Conservation (phyloP, 108 stramenopile genomes). For the Nannochloropsis salina region DNA sequence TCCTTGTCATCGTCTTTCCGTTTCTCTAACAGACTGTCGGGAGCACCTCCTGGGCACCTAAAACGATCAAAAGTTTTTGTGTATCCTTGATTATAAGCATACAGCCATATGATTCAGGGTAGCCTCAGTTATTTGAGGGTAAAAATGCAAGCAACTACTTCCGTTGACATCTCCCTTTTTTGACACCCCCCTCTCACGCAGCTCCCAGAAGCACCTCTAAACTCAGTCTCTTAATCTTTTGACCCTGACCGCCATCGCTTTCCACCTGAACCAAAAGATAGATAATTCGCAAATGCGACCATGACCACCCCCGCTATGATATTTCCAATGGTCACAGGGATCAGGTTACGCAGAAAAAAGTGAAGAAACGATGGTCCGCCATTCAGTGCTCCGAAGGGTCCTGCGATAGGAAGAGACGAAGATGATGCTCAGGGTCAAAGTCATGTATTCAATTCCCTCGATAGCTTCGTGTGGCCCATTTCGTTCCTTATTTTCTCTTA, state of each 20-base stretch:
- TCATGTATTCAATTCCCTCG: not conserved
- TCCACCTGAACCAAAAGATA: slow-evolving; percentile 8
- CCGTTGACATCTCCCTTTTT: too few species aligned
- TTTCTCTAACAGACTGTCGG: too few species aligned
- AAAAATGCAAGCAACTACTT: too few species aligned
- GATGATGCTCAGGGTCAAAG: not conserved
- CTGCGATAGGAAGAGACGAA: not conserved
- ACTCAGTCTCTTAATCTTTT: too few species aligned
- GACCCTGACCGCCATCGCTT: not conserved
- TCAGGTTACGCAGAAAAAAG: slow-evolving; percentile 39
- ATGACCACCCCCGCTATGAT: slow-evolving; percentile 68
- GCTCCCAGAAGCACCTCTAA: too few species aligned
- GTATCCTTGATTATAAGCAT: too few species aligned
- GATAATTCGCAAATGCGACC: not conserved
- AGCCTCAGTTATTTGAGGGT: too few species aligned
- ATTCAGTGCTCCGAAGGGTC: not conserved
- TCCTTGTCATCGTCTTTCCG: too few species aligned
- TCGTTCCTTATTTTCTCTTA: not conserved
- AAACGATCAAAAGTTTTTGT: too few species aligned
- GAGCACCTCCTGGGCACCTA: too few species aligned
- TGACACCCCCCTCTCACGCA: too few species aligned
- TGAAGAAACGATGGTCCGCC: not conserved
- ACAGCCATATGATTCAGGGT: too few species aligned
- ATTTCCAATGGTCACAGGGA: slow-evolving; percentile 89
- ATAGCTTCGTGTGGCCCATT: not conserved